Conservation (phyloP, 1,284 basidiomycete genomes). For the Sanghuangporus sanghuang region DNA sequence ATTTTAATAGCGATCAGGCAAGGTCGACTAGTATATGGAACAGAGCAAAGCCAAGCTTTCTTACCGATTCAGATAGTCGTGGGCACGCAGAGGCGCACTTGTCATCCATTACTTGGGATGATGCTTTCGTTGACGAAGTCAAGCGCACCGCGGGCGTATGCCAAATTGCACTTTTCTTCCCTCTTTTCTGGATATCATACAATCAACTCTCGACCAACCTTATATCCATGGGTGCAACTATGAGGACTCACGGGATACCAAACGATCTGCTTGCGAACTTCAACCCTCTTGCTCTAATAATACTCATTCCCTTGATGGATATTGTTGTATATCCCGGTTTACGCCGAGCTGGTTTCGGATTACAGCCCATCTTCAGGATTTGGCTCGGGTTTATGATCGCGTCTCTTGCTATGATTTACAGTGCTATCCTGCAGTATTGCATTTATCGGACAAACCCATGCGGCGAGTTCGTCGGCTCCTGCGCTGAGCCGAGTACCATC, state of each 20-base stretch:
- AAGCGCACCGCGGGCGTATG: constrained; percentile 60
- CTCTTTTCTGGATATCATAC: constrained; percentile 51
- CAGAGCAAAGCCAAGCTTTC: constrained; percentile 40
- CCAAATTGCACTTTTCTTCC: constrained; percentile 57
- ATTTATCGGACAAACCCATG: constrained; percentile 47
- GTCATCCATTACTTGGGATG: constrained; percentile 41
- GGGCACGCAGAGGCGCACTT: constrained; percentile 27
- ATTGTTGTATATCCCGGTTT: constrained; percentile 51
- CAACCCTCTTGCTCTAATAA: constrained; percentile 51
- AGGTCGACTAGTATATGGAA: constrained; percentile 49
- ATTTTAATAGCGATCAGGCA: not conserved
- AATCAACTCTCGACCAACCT: constrained; percentile 53
- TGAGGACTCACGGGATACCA: constrained; percentile 48
- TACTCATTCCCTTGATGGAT: constrained; percentile 47
- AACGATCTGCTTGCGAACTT: constrained; percentile 59
- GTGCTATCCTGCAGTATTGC: constrained; percentile 49
- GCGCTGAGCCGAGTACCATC: constrained; percentile 33
- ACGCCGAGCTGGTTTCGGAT: constrained; percentile 45
- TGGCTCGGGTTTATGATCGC: constrained; percentile 57
- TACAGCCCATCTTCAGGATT: constrained; percentile 58
- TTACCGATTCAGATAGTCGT: constrained; percentile 23
- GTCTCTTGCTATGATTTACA: constrained; percentile 55
- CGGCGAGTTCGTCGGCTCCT: constrained; percentile 33
- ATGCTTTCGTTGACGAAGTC: constrained; percentile 60
- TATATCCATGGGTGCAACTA: constrained; percentile 42